These are phyloP conservation scores for Plasmodium vivax DNA, from an alignment of 169 alveolate species.

Conservation along the genomic window DNA sequence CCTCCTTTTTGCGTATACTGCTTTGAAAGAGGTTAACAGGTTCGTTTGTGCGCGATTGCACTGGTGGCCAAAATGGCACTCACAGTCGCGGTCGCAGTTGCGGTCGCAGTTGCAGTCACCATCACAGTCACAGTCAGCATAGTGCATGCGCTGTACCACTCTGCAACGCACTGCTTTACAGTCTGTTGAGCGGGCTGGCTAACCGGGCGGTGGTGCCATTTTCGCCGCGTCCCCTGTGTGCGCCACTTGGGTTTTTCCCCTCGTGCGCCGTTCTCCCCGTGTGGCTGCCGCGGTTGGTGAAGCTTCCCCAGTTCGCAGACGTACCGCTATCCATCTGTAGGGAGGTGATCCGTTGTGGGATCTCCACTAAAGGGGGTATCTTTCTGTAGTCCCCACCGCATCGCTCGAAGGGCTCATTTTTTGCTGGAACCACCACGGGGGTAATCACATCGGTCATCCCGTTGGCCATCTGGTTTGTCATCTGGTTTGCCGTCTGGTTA, in stretches of 20 bases:
- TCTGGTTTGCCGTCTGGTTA: too few relatives aligned
- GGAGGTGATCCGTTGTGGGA: not conserved
- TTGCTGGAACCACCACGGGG: not conserved
- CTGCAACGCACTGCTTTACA: not conserved
- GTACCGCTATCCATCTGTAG: not conserved
- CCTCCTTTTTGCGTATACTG: not conserved
- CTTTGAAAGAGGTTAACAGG: not conserved
- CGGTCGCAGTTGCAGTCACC: not conserved
- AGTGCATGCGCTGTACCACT: not conserved
- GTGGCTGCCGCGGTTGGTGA: not conserved
- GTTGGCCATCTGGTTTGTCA: too few relatives aligned
- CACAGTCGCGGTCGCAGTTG: not conserved
- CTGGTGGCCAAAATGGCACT: not conserved
- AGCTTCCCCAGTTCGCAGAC: not conserved
- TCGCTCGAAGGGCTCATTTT: not conserved
- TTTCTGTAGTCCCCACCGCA: not conserved
- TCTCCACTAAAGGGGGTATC: not conserved
- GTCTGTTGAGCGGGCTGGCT: not conserved
- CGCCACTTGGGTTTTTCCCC: not conserved
- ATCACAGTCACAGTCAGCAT: not conserved
- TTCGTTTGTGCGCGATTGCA: not conserved
- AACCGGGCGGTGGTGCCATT: not conserved
- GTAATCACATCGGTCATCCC: not conserved
- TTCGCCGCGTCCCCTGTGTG: not conserved
- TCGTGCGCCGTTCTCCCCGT: not conserved